phyloP scores from a whole-genome alignment of 768 basidiomycete species.

The Gloeophyllum trabeum region DNA sequence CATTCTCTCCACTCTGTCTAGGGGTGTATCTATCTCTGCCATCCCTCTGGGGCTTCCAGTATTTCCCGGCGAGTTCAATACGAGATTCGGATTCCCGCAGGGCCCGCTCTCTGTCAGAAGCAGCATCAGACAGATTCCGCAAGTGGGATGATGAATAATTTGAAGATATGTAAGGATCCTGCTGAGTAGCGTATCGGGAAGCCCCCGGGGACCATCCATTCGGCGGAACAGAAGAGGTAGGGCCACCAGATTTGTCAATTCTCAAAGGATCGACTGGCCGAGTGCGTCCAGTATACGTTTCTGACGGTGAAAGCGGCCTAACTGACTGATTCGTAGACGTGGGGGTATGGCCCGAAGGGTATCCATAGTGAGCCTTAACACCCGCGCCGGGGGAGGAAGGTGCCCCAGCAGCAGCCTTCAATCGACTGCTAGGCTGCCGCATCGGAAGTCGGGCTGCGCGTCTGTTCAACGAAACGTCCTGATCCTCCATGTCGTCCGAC shows the following conservation, averaged over 20 bases:
- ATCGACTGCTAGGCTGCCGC: too few relatives aligned
- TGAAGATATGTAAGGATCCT: too few relatives aligned
- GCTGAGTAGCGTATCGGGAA: too few relatives aligned
- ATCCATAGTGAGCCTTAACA: constrained; percentile 3
- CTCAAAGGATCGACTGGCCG: neutral
- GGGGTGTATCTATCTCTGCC: constrained; percentile 20
- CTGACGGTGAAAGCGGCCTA: constrained; percentile 25
- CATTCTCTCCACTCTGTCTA: constrained; percentile 11
- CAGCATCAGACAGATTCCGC: constrained; percentile 41
- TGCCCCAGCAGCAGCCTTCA: too few relatives aligned
- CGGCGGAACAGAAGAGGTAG: too few relatives aligned
- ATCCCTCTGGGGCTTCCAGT: constrained; percentile 18
- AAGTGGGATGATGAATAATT: constrained; percentile 23
- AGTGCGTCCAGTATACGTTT: constrained; percentile 13
- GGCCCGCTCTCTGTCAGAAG: constrained; percentile 33
- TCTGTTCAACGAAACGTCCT: constrained; percentile 35
- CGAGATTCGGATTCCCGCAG: constrained; percentile 28
- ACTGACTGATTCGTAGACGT: neutral
- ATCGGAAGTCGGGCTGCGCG: constrained; percentile 30
- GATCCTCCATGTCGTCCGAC: constrained; percentile 48
- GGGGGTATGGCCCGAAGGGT: neutral
- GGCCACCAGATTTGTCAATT: neutral
- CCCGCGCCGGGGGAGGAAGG: too few relatives aligned
- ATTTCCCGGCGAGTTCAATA: constrained; percentile 18
- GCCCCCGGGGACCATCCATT: too few relatives aligned